Conservation (phyloP, 805 yeast genomes). For the Schwanniomyces polymorphus region DNA sequence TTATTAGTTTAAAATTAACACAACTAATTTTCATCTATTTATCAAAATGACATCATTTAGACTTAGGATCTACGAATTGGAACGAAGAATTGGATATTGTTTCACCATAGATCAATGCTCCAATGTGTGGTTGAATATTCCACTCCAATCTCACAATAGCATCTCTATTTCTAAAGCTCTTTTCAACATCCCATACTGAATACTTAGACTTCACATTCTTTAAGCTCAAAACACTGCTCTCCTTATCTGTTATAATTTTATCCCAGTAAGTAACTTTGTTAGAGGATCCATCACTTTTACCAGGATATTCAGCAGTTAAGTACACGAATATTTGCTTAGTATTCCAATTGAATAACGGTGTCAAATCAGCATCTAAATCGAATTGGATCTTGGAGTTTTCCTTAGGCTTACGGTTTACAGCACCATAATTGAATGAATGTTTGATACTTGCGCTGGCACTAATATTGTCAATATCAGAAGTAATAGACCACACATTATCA, state of each 20-base stretch:
- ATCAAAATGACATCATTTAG: slow-evolving; percentile 1
- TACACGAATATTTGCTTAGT: slow-evolving; percentile 95
- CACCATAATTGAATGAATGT: slow-evolving; percentile 66
- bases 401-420: slow-evolving; percentile 62
- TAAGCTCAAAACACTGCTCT: slow-evolving; percentile 58
- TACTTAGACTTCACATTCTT: slow-evolving; percentile 65
- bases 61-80: slow-evolving; percentile 26
- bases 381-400: slow-evolving; percentile 74
- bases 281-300: slow-evolving; percentile 39
- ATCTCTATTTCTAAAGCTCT: slow-evolving; percentile 57
- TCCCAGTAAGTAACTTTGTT: slow-evolving; percentile 91
- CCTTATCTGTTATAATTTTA: slow-evolving; percentile 60
- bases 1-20: slow-evolving; percentile 1
- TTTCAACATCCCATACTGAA: slow-evolving; percentile 82
- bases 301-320: slow-evolving; percentile 79
- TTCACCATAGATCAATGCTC: slow-evolving; percentile 72
- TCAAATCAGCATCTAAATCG: slow-evolving; percentile 71
- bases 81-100: slow-evolving; percentile 28
- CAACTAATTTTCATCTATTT: background rate
- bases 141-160: slow-evolving; percentile 76
- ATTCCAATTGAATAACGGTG: slow-evolving; percentile 91
- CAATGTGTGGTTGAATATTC: slow-evolving; percentile 92
- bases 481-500: slow-evolving; percentile 43
- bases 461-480: slow-evolving; percentile 36
- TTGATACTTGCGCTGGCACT: slow-evolving; percentile 44